Percentiles rank a stretch among this genome's conserved stretches.
phyloP scores from a whole-genome alignment of 805 yeast species.

The Ogataea pilisensis region DNA sequence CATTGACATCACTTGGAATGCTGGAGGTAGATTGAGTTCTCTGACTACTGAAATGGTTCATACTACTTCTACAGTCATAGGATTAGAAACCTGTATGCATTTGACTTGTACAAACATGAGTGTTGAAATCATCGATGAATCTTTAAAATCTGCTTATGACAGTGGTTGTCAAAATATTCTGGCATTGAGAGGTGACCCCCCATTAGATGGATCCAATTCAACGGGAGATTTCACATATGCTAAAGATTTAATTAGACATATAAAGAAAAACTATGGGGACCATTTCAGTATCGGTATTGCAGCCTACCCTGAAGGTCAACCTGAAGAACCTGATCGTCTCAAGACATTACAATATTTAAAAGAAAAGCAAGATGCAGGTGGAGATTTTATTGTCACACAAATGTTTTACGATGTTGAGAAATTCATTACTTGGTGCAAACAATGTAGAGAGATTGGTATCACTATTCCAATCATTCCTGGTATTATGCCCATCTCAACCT shows the following conservation, averaged over 20 bases:
- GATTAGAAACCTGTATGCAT: slow-evolving; percentile 97
- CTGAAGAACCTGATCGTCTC: slow-evolving; percentile 67
- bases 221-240: slow-evolving; percentile 88
- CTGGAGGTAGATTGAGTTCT: slow-evolving; percentile 85
- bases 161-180: slow-evolving; percentile 94
- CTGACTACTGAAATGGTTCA: slow-evolving; percentile 89
- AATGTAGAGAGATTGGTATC: slow-evolving; percentile 68
- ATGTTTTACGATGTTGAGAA: slow-evolving; percentile 93
- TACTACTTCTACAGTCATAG: slow-evolving; percentile 84
- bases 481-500: slow-evolving; percentile 97
- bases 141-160: slow-evolving; percentile 76
- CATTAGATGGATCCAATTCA: slow-evolving; percentile 66
- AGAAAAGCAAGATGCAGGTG: slow-evolving; percentile 92
- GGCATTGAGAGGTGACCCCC: slow-evolving; percentile 96
- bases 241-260: slow-evolving; percentile 76
- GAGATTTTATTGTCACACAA: slow-evolving; percentile 89
- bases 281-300: slow-evolving; percentile 96
- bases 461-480: slow-evolving; percentile 92
- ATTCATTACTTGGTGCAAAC: slow-evolving; percentile 77
- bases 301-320: slow-evolving; percentile 96
- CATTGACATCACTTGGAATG: slow-evolving; percentile 97
- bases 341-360: slow-evolving; percentile 60
- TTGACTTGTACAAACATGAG: slow-evolving; percentile 96
- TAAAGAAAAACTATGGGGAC: slow-evolving; percentile 72
- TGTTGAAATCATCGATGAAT: slow-evolving; percentile 71